Conservation (phyloP, 768 basidiomycete genomes). For the Rhizopogon vinicolor region DNA sequence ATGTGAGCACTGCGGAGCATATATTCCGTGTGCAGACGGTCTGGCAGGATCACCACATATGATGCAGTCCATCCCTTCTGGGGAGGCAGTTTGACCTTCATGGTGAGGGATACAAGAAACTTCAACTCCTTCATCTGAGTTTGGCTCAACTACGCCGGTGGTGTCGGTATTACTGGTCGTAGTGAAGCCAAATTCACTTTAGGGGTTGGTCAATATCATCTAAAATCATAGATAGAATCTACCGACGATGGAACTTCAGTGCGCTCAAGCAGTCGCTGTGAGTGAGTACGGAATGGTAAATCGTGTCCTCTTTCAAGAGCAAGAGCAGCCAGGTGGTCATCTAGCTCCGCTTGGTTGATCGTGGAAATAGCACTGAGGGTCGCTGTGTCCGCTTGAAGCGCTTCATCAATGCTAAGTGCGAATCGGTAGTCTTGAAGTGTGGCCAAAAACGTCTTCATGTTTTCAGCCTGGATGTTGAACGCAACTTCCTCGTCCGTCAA, state of each 20-base stretch:
- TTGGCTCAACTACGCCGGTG: background rate
- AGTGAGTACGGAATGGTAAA: constrained; percentile 12
- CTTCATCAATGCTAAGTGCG: constrained; percentile 38
- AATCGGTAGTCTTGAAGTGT: constrained; percentile 32
- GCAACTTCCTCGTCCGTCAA: constrained; percentile 44
- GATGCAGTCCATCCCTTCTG: constrained; percentile 23
- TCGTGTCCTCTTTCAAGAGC: constrained; percentile 27
- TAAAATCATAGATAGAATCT: background rate
- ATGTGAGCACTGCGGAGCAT: constrained; percentile 38
- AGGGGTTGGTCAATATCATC: background rate
- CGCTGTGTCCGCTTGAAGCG: constrained; percentile 30
- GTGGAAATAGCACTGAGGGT: constrained; percentile 26
- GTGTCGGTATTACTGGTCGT: background rate
- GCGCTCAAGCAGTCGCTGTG: constrained; percentile 11
- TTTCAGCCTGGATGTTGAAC: constrained; percentile 35
- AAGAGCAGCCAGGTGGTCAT: constrained; percentile 39
- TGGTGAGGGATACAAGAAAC: background rate
- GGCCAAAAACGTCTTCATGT: constrained; percentile 24
- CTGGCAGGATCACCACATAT: constrained; percentile 35
- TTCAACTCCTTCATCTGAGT: background rate
- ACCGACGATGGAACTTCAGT: background rate
- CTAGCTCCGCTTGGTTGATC: constrained; percentile 33
- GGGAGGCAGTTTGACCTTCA: background rate
- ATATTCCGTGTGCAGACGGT: constrained; percentile 11
- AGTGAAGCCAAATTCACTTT: background rate